A percentile compares a stretch with the other conserved stretches of the same genome.
phyloP scores from a whole-genome alignment of 108 stramenopile species.

The Cyclotella atomus region DNA sequence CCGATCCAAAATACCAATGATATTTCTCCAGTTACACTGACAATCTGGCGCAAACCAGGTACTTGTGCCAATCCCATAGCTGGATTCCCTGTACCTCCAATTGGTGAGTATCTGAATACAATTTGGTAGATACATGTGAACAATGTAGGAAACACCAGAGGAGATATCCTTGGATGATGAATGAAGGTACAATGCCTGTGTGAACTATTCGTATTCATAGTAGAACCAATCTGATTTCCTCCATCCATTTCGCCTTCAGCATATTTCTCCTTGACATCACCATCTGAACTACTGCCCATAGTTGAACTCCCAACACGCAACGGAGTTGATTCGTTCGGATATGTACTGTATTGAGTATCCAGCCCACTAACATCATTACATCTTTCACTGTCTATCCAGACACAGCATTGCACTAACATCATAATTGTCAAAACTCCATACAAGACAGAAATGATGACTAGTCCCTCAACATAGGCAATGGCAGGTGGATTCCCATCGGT shows the following conservation, averaged over 20 bases:
- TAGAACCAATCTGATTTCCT: not conserved
- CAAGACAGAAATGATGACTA: not conserved
- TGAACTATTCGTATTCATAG: not conserved
- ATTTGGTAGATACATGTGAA: constrained; percentile 2
- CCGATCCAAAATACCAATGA: constrained; percentile 15
- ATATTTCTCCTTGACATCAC: not conserved
- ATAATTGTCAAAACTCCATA: not conserved
- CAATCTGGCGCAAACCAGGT: constrained; percentile 4
- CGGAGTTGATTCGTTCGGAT: constrained; percentile 1
- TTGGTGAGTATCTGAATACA: constrained; percentile 7
- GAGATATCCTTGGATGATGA: not conserved
- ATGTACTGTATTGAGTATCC: not conserved
- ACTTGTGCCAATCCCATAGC: constrained; percentile 15
- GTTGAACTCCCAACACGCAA: not conserved
- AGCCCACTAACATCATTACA: not conserved
- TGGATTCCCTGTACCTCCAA: constrained; percentile 17
- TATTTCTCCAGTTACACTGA: not conserved
- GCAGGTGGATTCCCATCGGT: not conserved
- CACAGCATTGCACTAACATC: not conserved
- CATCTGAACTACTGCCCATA: not conserved
- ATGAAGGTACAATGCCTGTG: not conserved
- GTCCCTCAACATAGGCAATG: not conserved
- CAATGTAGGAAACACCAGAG: constrained; percentile 6
- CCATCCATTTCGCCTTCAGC: not conserved
- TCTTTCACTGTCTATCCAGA: not conserved